phyloP scores from a whole-genome alignment of 78 protist species.

The Creolimax fragrantissima region DNA sequence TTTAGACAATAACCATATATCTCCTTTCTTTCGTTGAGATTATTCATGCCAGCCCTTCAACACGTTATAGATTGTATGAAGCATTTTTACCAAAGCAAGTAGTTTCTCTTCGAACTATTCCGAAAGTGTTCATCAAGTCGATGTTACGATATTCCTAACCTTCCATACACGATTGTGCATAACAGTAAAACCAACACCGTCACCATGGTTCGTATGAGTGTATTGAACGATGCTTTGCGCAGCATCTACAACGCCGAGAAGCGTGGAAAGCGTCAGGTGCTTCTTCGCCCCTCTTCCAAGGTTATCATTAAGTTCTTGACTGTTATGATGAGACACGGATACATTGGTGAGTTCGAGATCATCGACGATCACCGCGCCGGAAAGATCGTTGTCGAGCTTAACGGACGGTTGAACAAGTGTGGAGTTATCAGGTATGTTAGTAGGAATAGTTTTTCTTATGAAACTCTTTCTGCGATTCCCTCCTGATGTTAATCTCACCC shows the following conservation, averaged over 20 bases:
- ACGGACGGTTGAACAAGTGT: constrained; percentile 99
- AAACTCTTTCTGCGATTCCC: too few species aligned
- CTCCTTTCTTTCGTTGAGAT: too few species aligned
- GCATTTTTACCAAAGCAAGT: too few species aligned
- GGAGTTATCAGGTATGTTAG: constrained; percentile 74
- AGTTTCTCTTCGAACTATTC: too few species aligned
- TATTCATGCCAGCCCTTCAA: too few species aligned
- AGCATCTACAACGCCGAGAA: constrained; percentile 93
- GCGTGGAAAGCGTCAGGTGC: constrained; percentile 97
- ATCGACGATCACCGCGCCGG: constrained; percentile 99
- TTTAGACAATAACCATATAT: too few species aligned
- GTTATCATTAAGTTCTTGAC: constrained; percentile 94
- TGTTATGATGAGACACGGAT: constrained; percentile 98
- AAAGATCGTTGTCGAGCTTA: constrained; percentile 94
- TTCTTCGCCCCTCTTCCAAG: constrained; percentile 95
- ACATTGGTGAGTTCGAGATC: constrained; percentile 99
- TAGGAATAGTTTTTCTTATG: background rate
- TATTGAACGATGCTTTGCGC: constrained; percentile 87
- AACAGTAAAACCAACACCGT: too few species aligned
- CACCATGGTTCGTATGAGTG: constrained; percentile 82
- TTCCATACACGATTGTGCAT: too few species aligned
- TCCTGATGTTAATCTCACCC: too few species aligned
- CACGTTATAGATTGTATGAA: too few species aligned
- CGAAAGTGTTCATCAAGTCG: too few species aligned
- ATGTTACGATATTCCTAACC: too few species aligned